A percentile compares a stretch with the other conserved stretches of the same genome.
phyloP scores from a whole-genome alignment of 2,329 filamentous ascomycete genomes.

The Scytalidium sp. region DNA sequence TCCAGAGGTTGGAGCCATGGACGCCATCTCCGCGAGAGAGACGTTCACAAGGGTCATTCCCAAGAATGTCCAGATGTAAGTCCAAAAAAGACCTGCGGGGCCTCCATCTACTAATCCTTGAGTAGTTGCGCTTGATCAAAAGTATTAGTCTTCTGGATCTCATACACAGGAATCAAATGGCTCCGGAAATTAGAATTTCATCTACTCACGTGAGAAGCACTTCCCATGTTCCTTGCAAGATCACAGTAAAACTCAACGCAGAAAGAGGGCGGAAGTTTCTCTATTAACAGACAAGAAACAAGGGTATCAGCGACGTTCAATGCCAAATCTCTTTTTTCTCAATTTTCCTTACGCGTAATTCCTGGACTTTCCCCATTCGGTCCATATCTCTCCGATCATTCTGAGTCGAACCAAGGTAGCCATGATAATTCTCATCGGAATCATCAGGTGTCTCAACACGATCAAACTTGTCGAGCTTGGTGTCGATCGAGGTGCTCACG shows the following conservation, averaged over 20 bases:
- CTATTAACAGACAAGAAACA: too few relatives aligned
- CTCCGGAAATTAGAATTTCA: background rate
- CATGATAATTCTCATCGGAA: background rate
- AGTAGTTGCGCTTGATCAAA: conserved; percentile 31
- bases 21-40: conserved; percentile 22
- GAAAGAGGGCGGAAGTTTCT: conserved; percentile 36
- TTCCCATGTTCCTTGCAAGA: conserved; percentile 39
- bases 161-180: background rate
- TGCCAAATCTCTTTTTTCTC: conserved; percentile 13
- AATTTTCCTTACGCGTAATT: conserved; percentile 3
- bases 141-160: background rate
- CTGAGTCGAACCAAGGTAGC: conserved; percentile 1
- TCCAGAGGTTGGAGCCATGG: conserved; percentile 49
- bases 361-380: conserved; percentile 6
- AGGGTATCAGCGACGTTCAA: too few relatives aligned
- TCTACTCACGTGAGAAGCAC: conserved; percentile 30
- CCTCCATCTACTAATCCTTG: conserved; percentile 19
- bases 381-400: conserved; percentile 6
- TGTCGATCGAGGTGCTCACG: background rate
- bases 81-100: conserved; percentile 34
- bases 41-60: conserved; percentile 19
- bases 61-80: conserved; percentile 29
- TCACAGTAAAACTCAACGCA: conserved; percentile 37
- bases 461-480: background rate
- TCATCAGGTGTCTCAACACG: background rate